phyloP scores from a whole-genome alignment of 148 eudicot species.

The Rhododendron griersonianum region DNA sequence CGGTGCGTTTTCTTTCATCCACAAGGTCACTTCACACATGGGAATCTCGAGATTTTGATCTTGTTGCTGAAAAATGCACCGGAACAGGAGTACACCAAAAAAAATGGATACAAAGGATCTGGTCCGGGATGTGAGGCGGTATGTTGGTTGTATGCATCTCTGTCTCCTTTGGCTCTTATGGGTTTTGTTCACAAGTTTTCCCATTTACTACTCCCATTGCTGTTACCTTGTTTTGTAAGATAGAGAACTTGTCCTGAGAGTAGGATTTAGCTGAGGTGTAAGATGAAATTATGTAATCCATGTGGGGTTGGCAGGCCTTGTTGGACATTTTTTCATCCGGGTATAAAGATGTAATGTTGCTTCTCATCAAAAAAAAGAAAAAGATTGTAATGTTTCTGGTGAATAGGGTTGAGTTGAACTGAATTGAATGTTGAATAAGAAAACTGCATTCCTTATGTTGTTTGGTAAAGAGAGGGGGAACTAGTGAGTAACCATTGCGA shows the following conservation, averaged over 20 bases:
- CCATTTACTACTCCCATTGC: background rate
- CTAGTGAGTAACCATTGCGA: background rate
- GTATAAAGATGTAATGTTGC: slow-evolving; percentile 8
- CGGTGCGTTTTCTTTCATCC: background rate
- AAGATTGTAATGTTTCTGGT: background rate
- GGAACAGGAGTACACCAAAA: background rate
- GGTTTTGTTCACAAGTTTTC: background rate
- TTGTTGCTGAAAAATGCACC: background rate
- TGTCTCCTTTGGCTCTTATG: background rate
- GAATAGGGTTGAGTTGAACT: background rate
- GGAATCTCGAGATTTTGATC: background rate
- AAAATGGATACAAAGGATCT: background rate
- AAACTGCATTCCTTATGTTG: background rate
- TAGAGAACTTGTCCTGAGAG: slow-evolving; percentile 13
- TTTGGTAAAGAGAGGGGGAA: background rate
- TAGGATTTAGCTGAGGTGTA: slow-evolving; percentile 14
- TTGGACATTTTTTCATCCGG: slow-evolving; percentile 9
- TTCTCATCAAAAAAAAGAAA: background rate
- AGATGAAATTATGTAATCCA: slow-evolving; percentile 4
- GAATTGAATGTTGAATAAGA: background rate
- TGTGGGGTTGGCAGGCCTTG: background rate
- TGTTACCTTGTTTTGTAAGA: slow-evolving; percentile 27
- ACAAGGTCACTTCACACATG: background rate
- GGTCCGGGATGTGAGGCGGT: background rate
- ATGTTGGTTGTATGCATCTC: slow-evolving; percentile 3